These are phyloP conservation scores for Globisporangium uncinulatum DNA, from an alignment of 352 stramenopile species.

Conservation along the genomic window DNA sequence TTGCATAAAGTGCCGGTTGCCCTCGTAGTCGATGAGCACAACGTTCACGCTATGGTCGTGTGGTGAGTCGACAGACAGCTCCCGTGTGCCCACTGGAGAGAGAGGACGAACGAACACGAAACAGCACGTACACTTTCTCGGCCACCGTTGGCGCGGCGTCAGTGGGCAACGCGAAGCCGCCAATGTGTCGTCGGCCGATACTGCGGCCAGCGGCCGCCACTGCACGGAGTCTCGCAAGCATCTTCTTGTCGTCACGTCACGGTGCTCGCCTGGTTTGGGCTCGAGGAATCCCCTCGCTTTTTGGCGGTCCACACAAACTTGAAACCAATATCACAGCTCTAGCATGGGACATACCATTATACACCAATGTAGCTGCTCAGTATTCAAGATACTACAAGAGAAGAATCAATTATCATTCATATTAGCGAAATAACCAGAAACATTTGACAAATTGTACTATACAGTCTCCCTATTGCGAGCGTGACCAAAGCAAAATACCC, in stretches of 20 bases:
- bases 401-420: no score
- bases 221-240: slow-evolving; percentile 37
- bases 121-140: slow-evolving; percentile 49
- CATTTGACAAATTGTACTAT: no score
- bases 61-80: not conserved
- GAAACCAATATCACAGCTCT: not conserved
- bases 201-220: slow-evolving; percentile 13
- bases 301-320: not conserved
- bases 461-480: not conserved
- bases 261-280: not conserved
- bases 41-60: slow-evolving; percentile 59
- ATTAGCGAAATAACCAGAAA: no score
- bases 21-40: slow-evolving; percentile 82
- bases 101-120: not conserved
- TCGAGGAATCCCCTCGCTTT: not conserved
- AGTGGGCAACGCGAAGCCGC: slow-evolving; percentile 26
- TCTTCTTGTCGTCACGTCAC: slow-evolving; percentile 6
- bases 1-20: slow-evolving; percentile 81
- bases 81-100: not conserved
- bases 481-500: no score
- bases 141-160: slow-evolving; percentile 40
- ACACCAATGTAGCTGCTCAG: not conserved
- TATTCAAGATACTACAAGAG: not conserved
- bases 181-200: slow-evolving; percentile 43
- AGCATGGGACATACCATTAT: not conserved